Conservation (phyloP, 2,329 filamentous ascomycete species). For the Cercospora zeina region DNA sequence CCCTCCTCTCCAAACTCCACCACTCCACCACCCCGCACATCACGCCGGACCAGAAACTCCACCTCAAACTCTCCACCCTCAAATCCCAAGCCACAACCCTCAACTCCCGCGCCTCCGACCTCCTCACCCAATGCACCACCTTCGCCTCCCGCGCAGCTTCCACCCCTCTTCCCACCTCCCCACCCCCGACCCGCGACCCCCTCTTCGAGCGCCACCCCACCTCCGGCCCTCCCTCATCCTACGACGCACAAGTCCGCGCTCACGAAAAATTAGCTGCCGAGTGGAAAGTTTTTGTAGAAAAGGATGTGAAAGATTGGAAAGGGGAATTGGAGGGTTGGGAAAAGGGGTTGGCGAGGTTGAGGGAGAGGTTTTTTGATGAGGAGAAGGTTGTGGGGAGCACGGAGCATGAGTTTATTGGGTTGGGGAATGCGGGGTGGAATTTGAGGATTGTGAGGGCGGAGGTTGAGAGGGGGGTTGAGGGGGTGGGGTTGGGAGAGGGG, state of each 20-base stretch:
- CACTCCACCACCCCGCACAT: conserved; percentile 13
- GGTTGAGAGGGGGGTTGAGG: conserved; percentile 11
- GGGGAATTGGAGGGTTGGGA: conserved; percentile 17
- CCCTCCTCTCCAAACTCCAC: conserved; percentile 12
- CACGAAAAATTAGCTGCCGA: conserved; percentile 11
- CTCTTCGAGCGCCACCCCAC: conserved; percentile 18
- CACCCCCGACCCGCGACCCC: conserved; percentile 16
- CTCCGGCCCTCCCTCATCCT: conserved; percentile 14
- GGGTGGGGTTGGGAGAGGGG: conserved; percentile 29
- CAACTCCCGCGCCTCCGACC: conserved; percentile 3
- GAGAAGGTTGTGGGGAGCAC: conserved; percentile 13
- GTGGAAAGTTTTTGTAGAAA: conserved; percentile 15
- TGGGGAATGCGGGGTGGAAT: conserved; percentile 23
- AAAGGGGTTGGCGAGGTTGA: conserved; percentile 12
- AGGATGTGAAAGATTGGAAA: conserved; percentile 17
- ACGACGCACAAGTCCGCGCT: conserved; percentile 20
- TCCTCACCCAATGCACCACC: conserved; percentile 8
- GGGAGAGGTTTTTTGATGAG: conserved; percentile 15
- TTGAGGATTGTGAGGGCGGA: conserved; percentile 16
- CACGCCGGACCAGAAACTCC: conserved; percentile 17
- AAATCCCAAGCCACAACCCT: conserved; percentile 18
- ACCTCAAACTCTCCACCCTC: conserved; percentile 17
- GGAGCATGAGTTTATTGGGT: conserved; percentile 22
- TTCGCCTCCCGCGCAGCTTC: conserved; percentile 14
- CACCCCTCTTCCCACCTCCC: conserved; percentile 16